Evolutionary conservation across 495 filamentous ascomycete genomes (phyloP).

Genomic region (Lepidopterella palustris): DNA sequence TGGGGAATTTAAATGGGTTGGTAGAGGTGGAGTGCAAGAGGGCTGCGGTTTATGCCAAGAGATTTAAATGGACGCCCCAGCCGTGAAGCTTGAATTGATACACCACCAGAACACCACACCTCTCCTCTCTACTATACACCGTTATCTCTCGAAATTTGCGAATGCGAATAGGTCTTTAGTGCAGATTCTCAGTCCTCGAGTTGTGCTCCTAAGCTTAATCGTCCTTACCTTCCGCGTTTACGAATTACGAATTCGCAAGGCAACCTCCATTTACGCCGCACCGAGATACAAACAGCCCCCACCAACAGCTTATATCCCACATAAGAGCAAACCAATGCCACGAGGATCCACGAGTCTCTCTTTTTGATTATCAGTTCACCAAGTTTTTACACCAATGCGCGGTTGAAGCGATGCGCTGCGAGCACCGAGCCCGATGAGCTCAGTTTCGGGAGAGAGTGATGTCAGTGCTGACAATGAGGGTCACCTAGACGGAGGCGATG

Average conservation of each 20-base stretch:
- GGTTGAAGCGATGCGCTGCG: slow-evolving; percentile 29
- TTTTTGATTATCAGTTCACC: neutral
- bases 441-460: slow-evolving; percentile 33
- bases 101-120: slow-evolving; percentile 4
- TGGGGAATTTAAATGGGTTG: too few species aligned
- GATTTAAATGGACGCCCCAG: neutral
- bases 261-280: too few species aligned
- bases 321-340: neutral
- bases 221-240: too few species aligned
- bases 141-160: too few species aligned
- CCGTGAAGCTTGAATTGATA: neutral
- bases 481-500: neutral
- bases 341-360: neutral
- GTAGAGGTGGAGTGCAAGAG: too few species aligned
- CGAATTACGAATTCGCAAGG: too few species aligned
- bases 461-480: slow-evolving; percentile 31
- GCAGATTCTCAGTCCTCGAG: too few species aligned
- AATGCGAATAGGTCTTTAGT: too few species aligned
- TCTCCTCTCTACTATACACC: too few species aligned
- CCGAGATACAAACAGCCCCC: neutral
- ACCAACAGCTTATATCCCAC: slow-evolving; percentile 8
- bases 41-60: too few species aligned
- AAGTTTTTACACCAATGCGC: slow-evolving; percentile 7
- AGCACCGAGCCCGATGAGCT: slow-evolving; percentile 37
- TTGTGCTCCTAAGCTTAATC: too few species aligned